A percentile compares a stretch with the other conserved stretches of the same genome.
These are phyloP conservation scores for Trichophyton schoenleinii DNA, from an alignment of 2,329 filamentous ascomycete genomes.

Conservation along the genomic window DNA sequence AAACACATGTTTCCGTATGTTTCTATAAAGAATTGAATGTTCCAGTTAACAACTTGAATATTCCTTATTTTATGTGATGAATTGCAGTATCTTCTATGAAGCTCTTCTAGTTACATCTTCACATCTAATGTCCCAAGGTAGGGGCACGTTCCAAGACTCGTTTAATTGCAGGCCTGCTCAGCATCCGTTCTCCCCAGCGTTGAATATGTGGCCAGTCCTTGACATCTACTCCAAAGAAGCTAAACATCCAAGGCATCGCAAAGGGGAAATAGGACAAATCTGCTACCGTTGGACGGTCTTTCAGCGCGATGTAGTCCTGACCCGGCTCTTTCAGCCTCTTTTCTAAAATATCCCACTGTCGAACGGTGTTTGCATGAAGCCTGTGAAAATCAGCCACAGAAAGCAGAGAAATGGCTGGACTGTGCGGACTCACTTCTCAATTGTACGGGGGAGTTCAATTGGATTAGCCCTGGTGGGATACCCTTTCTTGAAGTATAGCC, in stretches of 20 bases:
- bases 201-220: conserved; percentile 17
- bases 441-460: conserved; percentile 14
- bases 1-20: too few relatives aligned
- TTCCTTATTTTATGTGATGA: too few relatives aligned
- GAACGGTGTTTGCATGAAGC: conserved; percentile 17
- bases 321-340: conserved; percentile 13
- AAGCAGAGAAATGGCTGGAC: neutral
- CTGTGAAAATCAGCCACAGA: conserved; percentile 8
- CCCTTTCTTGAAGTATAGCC: conserved; percentile 24
- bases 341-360: conserved; percentile 22
- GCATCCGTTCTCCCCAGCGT: neutral
- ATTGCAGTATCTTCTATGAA: too few relatives aligned
- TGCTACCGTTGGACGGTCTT: conserved; percentile 25
- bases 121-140: neutral
- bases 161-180: neutral
- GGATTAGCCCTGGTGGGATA: conserved; percentile 20
- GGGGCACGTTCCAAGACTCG: neutral
- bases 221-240: conserved; percentile 23
- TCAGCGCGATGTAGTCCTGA: conserved; percentile 25
- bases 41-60: too few relatives aligned
- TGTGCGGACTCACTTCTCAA: conserved; percentile 14
- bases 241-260: conserved; percentile 29
- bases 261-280: conserved; percentile 29
- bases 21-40: too few relatives aligned
- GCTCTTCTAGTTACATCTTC: neutral